Evolutionary conservation across 2,329 filamentous ascomycete species (phyloP).

Genomic region (Phialemoniopsis sp.): DNA sequence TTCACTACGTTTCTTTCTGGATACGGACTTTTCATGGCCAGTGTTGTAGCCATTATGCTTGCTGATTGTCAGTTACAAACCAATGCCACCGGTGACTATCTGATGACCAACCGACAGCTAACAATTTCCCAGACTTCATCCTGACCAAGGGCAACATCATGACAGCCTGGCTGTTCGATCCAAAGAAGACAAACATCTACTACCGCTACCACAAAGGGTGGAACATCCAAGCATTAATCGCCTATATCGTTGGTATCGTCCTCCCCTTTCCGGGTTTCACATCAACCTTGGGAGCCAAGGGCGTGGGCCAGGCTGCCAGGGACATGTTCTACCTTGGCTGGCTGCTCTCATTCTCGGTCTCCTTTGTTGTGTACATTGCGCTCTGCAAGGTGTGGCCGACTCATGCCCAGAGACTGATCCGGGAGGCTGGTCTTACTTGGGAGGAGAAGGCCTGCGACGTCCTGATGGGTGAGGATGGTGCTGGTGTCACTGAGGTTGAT

Average conservation of each 20-base stretch:
- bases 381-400: constrained; percentile 32
- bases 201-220: constrained; percentile 25
- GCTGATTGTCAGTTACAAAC: constrained; percentile 10
- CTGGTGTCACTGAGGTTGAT: too few relatives aligned
- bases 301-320: constrained; percentile 19
- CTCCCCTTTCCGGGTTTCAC: constrained; percentile 28
- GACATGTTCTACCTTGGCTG: constrained; percentile 27
- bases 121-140: constrained; percentile 20
- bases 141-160: constrained; percentile 28
- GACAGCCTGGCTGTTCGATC: constrained; percentile 23
- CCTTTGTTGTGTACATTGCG: constrained; percentile 23
- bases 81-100: background rate
- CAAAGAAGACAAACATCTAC: constrained; percentile 18
- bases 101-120: background rate
- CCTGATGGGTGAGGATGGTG: too few relatives aligned
- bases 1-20: constrained; percentile 14
- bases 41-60: constrained; percentile 12
- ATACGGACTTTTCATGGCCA: constrained; percentile 15
- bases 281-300: constrained; percentile 21
- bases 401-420: constrained; percentile 7
- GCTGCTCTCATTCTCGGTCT: constrained; percentile 24
- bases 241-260: constrained; percentile 24
- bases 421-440: constrained; percentile 2
- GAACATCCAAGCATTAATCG: constrained; percentile 27
- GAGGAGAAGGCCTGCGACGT: constrained; percentile 4